Base-by-base conservation (phyloP, 1,139 yeast genomes). In the Debaryomyces singareniensis region DNA sequence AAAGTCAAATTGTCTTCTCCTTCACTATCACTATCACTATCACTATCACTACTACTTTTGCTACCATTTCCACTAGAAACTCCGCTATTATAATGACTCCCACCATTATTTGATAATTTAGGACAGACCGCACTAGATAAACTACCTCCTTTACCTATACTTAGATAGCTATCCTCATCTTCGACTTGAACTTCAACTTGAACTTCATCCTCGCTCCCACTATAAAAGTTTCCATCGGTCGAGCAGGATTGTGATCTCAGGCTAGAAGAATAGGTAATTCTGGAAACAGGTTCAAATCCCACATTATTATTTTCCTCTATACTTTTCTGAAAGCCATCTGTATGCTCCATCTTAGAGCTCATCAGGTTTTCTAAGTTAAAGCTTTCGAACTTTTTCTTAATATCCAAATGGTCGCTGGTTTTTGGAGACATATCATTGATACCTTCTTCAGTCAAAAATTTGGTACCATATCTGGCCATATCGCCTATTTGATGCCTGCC, bases 1-100 rank as follows among this genome's bases (percentile, higher is more conserved):
- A 75, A 55, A 0, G 78, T 74, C 37, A 75, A 51, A 41, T 75
- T 71, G 1, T 72, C 78, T 18, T 49, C 67, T 29, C 58, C 71
- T 28, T 58, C 71, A 32, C 58, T 59, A 5, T 57, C 67, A 15
- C 55, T 60, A 15, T 53, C 61, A 25, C 51, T 49, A 7, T 39
- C 51, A 11, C 25, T 23, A 23, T 13, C 41, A 37, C 21, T 18
- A 7, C n/a, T n/a, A n/a, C 21, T 18, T 7, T n/a, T 7, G 21
- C 21, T 18, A 7, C n/a, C 9, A n/a, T n/a, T 18, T 7, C n/a
- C 9, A 18, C 21, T 18, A n/a, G 9, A 7, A n/a, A n/a, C n/a
- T n/a, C n/a, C n/a, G n/a, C n/a, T n/a, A n/a, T n/a, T n/a, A n/a
- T n/a, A n/a, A n/a, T n/a, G n/a, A n/a, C n/a, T n/a, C n/a, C n/a